These are phyloP conservation scores for Catharanthus roseus DNA, from an alignment of 257 asterid genomes.

Conservation along the genomic window DNA sequence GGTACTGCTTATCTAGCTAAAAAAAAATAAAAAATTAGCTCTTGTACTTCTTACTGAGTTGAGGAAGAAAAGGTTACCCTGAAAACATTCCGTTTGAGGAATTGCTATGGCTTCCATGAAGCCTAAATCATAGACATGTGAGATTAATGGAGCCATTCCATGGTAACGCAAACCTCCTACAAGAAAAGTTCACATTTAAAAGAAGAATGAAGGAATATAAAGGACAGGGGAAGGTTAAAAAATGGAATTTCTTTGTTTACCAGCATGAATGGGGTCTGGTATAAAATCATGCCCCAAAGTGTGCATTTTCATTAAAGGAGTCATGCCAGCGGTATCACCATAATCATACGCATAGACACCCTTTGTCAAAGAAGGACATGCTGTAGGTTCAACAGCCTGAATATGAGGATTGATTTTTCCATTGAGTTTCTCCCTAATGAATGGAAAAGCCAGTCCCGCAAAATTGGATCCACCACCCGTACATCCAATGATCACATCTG, in stretches of 20 bases:
- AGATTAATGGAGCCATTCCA: constrained; percentile 93
- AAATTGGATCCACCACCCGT: constrained; percentile 94
- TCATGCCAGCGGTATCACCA: constrained; percentile 94
- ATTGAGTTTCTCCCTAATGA: constrained; percentile 66
- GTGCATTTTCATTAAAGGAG: constrained; percentile 98
- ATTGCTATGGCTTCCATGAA: constrained; percentile 68
- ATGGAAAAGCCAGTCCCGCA: constrained; percentile 90
- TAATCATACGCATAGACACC: constrained; percentile 87
- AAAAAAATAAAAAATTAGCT: no score
- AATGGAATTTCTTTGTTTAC: constrained; percentile 20
- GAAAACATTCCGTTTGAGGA: constrained; percentile 89
- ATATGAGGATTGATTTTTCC: constrained; percentile 71
- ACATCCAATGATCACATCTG: constrained; percentile 89
- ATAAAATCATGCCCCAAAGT: constrained; percentile 93
- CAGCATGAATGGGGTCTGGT: constrained; percentile 92
- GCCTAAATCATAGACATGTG: constrained; percentile 79
- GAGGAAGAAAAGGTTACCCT: constrained; percentile 33
- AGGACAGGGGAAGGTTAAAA: background rate
- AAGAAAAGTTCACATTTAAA: constrained; percentile 3
- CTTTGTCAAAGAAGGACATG: constrained; percentile 90
- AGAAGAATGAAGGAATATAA: background rate
- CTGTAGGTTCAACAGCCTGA: constrained; percentile 85
- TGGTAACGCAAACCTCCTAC: constrained; percentile 91
- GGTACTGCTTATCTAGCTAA: no score
- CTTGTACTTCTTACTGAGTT: background rate